A percentile compares a stretch with the other conserved stretches of the same genome.
Evolutionary conservation across 805 yeast genomes (phyloP).

Genomic region (Blastobotrys parvus): DNA sequence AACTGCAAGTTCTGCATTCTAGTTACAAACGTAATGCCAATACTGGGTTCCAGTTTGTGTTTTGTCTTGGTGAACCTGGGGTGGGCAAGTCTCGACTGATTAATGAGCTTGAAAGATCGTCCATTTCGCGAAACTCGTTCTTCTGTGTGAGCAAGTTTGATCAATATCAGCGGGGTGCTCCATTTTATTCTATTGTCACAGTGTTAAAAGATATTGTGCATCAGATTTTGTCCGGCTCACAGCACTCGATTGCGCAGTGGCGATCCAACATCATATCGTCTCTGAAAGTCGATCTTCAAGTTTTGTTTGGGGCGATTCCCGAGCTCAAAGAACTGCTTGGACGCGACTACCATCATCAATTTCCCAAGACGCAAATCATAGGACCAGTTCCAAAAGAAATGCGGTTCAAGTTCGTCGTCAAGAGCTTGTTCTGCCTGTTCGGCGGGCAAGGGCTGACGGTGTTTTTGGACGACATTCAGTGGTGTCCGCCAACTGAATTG

Average conservation of each 20-base stretch:
- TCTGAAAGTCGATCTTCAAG: constrained; percentile 35
- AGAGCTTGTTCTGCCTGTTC: constrained; percentile 34
- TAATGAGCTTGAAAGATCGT: constrained; percentile 31
- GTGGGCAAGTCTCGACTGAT: constrained; percentile 39
- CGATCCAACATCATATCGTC: constrained; percentile 33
- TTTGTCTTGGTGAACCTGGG: constrained; percentile 38
- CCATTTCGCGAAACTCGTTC: constrained; percentile 27
- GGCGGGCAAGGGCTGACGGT: constrained; percentile 37
- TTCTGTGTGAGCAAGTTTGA: constrained; percentile 27
- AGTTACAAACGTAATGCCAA: constrained; percentile 15
- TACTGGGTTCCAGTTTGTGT: constrained; percentile 21
- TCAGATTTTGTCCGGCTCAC: constrained; percentile 35
- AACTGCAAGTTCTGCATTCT: constrained; percentile 20
- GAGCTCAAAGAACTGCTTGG: constrained; percentile 39
- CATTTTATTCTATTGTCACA: constrained; percentile 31
- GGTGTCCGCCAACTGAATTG: constrained; percentile 31
- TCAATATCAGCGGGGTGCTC: constrained; percentile 26
- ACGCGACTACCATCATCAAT: constrained; percentile 28
- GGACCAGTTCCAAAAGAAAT: constrained; percentile 32
- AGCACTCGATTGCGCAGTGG: constrained; percentile 32
- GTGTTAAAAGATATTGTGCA: constrained; percentile 33
- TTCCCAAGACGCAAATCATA: constrained; percentile 19
- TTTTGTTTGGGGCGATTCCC: constrained; percentile 37
- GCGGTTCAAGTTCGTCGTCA: constrained; percentile 36
- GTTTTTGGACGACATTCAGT: constrained; percentile 40